Base-by-base conservation (phyloP, 441 rosid species). In the Populus hybrid region DNA sequence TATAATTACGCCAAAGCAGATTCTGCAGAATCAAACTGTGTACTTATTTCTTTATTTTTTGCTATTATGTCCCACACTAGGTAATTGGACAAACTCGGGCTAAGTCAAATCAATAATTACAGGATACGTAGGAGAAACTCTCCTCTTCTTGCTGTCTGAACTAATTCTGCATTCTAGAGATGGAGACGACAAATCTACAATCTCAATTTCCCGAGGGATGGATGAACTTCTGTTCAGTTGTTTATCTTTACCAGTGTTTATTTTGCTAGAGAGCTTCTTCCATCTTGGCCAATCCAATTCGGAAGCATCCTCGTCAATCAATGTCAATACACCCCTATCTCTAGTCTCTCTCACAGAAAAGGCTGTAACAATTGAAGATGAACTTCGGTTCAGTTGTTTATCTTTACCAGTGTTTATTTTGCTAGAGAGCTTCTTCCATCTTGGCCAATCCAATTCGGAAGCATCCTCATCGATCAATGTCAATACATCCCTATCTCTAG, bases 181-280 rank as follows among this genome's bases (percentile, higher is more conserved):
- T 8, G 98, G 98, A 23, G 95, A 88, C 79, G 88, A 75, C 77
- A 93, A 77, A 83, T 93, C 98, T 81, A 95, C 86, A 53, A 92
- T 86, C 83, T 92, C 95, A 65, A 86, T 79, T 71, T 86, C 89
- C 53, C 34, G 67, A 50, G 82, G 72, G 9, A 65, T n/a, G 21
- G n/a, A 50, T 64, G 71, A 70, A 50, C 77, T 73, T 32, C 79
- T 78, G 70, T 11, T 30, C 10, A 42, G 34, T 50, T 71, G 77
- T 70, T 77, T 71, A 67, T 81, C 82, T 75, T 81, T 77, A 42
- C 73, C 74, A 66, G 70, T 72, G 53, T 24, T 75, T 67, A 28
- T 75, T 72, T 65, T 42, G 14, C 35, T 70, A 10, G 63, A 67
- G 50, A 34, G 23, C 12, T 5, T 75, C 57, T 81, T 35, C 11